Base-by-base conservation (phyloP, 805 yeast species). In the Lipomyces starkeyi region DNA sequence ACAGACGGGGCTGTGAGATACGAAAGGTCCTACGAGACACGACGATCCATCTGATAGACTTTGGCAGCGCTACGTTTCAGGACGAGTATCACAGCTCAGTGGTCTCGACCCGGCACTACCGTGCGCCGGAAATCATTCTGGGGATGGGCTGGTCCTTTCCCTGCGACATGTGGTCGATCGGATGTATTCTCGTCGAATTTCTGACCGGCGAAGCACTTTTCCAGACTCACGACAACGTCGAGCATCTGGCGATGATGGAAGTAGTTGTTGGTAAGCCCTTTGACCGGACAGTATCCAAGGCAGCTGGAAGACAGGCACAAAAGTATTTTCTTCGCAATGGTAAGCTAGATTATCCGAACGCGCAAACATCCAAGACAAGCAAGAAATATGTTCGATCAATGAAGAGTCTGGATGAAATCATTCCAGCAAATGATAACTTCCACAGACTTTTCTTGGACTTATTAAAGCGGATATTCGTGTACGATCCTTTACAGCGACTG, bases 121-220 rank as follows among this genome's bases (percentile, higher is more conserved):
- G 99, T 63, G 99, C 99, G 0, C 99, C 99, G 0, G 99, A 95
- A 77, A 93, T 95, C 71, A 92, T 94, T 1, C 80, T 95, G 37
- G 97, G 97, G 1, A 84, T 86, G n/a, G 97, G 98, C 22, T 95
- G 99, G 98, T 90, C 97, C 7, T 93, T 85, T 74, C 97, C 98
- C 0, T 94, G 98, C 78, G 99, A 95, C 78, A 82, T 94, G 81
- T 95, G 99, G 99, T 91, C 97, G 0, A 83, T 95, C 57, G 99
- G 97, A 0, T 94, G 98, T 78, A 91, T 95, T 17, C 80, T 95
- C 47, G 93, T 92, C 9, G 99, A 95, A 79, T 80, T 95, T 61
- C 88, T 91, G 52, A 91, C 96, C 22, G 99, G 99, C 34, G 97
- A 92, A 75, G 97, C 98, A 0, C 80, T 95, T 29, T 95, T 94